These are phyloP conservation scores for Dictyostelium purpureum DNA, from an alignment of 78 protist genomes.

Conservation along the genomic window DNA sequence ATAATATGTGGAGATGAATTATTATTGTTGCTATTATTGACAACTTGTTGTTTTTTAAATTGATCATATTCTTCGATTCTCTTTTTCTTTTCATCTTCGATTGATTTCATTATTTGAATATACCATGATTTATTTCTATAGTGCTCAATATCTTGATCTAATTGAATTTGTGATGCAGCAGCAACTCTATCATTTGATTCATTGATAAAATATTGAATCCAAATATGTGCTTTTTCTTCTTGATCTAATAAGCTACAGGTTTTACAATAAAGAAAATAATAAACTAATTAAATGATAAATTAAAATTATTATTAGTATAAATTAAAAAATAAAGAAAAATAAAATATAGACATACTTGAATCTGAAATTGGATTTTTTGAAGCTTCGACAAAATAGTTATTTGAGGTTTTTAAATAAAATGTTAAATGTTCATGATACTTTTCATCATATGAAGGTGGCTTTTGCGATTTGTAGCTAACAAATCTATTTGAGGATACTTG, in stretches of 20 bases:
- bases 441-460: neutral
- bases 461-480: neutral
- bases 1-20: neutral
- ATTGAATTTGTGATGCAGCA: neutral
- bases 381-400: neutral
- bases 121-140: slow-evolving; percentile 35
- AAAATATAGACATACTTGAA: slow-evolving; percentile 1
- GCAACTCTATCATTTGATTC: slow-evolving; percentile 38
- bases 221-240: slow-evolving; percentile 65
- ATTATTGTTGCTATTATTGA: neutral
- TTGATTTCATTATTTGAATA: slow-evolving; percentile 29
- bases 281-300: slow-evolving; percentile 37
- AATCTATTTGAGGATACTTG: neutral
- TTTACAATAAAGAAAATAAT: slow-evolving; percentile 66
- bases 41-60: neutral
- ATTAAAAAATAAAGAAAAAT: neutral
- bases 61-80: slow-evolving; percentile 27
- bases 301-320: neutral
- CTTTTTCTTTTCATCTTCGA: slow-evolving; percentile 34
- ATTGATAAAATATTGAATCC: slow-evolving; percentile 69
- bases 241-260: slow-evolving; percentile 51
- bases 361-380: slow-evolving; percentile 13
- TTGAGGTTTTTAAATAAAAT: neutral
- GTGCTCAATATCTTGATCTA: slow-evolving; percentile 29
- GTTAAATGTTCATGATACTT: neutral